Base-by-base conservation (phyloP, 352 stramenopile genomes). In the Globisporangium spiculum region DNA sequence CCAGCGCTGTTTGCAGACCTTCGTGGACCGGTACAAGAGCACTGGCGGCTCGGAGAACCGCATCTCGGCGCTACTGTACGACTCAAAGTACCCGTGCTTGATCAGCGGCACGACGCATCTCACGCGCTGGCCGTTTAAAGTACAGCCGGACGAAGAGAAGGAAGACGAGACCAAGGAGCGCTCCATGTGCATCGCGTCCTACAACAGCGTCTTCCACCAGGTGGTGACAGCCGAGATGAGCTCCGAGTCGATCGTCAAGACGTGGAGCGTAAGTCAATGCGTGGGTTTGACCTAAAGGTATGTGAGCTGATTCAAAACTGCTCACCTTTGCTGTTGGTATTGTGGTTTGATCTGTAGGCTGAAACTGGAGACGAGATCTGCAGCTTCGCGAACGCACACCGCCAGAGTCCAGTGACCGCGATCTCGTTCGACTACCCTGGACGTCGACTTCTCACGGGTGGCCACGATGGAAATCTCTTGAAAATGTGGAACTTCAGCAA, bases 401-500 rank as follows among this genome's bases (percentile, higher is more conserved):
- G 80, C 0, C 53, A 78, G 30, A 91, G 77, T 50, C 85, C 86
- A 4, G 81, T 96, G 34, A 97, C 86, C 0, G 88, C 82, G 30
- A 91, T 96, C 41, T 81, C 81, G 10, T 96, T 97, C 18, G 90
- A 97, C 60, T 83, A 80, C 36, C 85, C 89, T 5, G 88, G 89
- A 1, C 77, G 90, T 12, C 73, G 90, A 7, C 73, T 97, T 27
- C 74, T 97, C 20, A 96, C 90, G 10, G 89, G 89, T 10, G 85
- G 85, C 8, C 87, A 96, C 66, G 83, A 93, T 58, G 90, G 90
- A 2, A 69, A 84, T 8, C 60, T 80, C 18, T 83, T 97, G 46
- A 93, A 94, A 68, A 88, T 97, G 75, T 97, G 90, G 90, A 97
- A 97, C 65, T 97, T 96, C 70, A 91, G 84, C 74, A 97, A 94